Evolutionary conservation across 2,329 filamentous ascomycete species (phyloP), one percentile per base, ranked within the genome.

Genomic region (Epichloe hybrida): DNA sequence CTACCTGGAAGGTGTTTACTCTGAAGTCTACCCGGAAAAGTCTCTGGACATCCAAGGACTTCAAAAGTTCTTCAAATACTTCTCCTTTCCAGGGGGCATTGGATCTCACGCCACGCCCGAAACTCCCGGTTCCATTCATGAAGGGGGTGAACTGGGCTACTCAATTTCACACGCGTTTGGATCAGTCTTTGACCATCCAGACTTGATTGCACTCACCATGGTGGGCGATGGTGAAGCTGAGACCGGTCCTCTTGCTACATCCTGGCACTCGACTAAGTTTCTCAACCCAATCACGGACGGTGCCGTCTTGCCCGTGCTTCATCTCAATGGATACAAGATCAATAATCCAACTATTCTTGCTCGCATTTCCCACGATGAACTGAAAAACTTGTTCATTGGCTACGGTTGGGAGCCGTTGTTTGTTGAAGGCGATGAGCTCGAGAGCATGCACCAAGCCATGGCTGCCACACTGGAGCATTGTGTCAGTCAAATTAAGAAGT

Each of bases 291-390:
- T 86, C 57, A 83, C 77, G 0, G 85, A 89, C 59, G 86, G 86
- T 34, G 86, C 84, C 38, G 86, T 90, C 7, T 73, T 90, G 1
- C 86, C 86, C 0, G 80, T 90, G 5, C 74, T 90, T 11, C 84
- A 90, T 64, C 72, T 90, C 36, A 90, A 90, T 59, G 86, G 86
- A 45, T 90, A 89, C 75, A 90, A 90, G 72, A 89, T 89, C 71
- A 86, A 87, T 71, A 87, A 88, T 65, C 84, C 84, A 8, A 89
- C 81, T 5, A 62, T 90, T 0, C 75, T 89, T 15, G 80, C 85
- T 13, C 80, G 86, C 56, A 83, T 90, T 61, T 78, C 79, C 42
- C 84, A 88, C 63, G 78, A 84, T 54, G 86, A 90, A 66, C 72
- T 90, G 5, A 75, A 80, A 57, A 70, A 74, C 23, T 72, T 90